These are phyloP conservation scores for Straminergon stramineum DNA, from an alignment of 225 moss, liverwort and hornwort species.

Conservation along the genomic window DNA sequence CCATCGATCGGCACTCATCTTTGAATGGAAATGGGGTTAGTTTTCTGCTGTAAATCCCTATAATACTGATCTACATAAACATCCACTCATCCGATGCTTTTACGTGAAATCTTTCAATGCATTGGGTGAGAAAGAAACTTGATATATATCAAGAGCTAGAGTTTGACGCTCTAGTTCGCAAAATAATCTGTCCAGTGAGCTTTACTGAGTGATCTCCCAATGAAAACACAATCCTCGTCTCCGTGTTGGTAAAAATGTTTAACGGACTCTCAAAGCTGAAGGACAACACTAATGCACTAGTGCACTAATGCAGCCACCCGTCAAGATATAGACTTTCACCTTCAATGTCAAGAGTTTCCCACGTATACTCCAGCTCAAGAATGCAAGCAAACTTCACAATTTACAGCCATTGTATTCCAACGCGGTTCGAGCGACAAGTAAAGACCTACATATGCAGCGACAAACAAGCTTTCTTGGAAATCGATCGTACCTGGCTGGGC, in stretches of 20 bases:
- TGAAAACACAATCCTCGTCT: neutral
- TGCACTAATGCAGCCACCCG: neutral
- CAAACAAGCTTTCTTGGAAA: neutral
- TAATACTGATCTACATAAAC: neutral
- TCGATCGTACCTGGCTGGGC: conserved; percentile 24
- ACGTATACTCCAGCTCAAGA: neutral
- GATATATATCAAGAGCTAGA: neutral
- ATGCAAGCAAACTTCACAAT: neutral
- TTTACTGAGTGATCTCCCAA: neutral
- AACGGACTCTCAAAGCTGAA: neutral
- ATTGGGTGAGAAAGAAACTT: neutral
- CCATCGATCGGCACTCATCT: neutral
- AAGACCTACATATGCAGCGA: neutral
- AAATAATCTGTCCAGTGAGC: neutral
- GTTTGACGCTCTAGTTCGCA: neutral
- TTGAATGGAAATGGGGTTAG: neutral
- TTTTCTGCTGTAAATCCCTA: neutral
- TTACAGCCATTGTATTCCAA: neutral
- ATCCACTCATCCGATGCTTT: neutral
- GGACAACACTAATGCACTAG: neutral
- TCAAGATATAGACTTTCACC: neutral
- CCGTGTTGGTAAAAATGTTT: neutral
- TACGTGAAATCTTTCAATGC: neutral
- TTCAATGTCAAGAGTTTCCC: neutral
- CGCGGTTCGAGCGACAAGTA: neutral